Evolutionary conservation across 768 basidiomycete species (phyloP).

Genomic region (Cyclocybe cylindracea): DNA sequence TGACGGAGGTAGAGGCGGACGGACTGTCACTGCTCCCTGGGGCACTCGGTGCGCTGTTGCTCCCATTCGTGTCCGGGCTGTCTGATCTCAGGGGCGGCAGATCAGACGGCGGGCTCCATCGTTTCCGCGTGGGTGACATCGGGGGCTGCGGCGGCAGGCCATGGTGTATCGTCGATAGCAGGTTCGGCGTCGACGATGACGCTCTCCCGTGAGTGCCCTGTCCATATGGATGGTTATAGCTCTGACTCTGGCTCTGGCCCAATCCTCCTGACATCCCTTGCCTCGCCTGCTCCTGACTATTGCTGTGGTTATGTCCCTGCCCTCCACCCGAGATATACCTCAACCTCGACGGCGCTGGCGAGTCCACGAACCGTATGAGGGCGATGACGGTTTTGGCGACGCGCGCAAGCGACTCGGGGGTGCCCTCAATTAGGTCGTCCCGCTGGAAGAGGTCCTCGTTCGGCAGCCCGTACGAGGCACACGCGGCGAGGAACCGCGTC

Average conservation of each 20-base stretch:
- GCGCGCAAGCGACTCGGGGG: constrained; percentile 58
- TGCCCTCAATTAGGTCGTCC: constrained; percentile 66
- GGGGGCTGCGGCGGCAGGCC: constrained; percentile 36
- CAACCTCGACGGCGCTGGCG: constrained; percentile 43
- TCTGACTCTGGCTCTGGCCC: background rate
- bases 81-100: constrained; percentile 56
- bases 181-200: constrained; percentile 65
- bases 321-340: constrained; percentile 36
- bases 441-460: constrained; percentile 65
- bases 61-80: too few relatives aligned
- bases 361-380: constrained; percentile 63
- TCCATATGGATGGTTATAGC: constrained; percentile 31
- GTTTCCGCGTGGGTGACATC: constrained; percentile 40
- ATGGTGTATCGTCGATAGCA: constrained; percentile 39
- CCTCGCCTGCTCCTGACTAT: background rate
- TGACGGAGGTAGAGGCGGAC: too few relatives aligned
- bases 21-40: constrained; percentile 7
- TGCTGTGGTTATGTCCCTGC: background rate
- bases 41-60: too few relatives aligned
- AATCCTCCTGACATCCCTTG: too few relatives aligned
- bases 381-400: constrained; percentile 77
- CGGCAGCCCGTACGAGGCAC: constrained; percentile 63
- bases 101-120: constrained; percentile 51
- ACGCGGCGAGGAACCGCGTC: constrained; percentile 77
- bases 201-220: constrained; percentile 42